Evolutionary conservation across 495 filamentous ascomycete genomes (phyloP), one percentile per base, ranked within the genome.

Genomic region (Chaetomium cochliodes): DNA sequence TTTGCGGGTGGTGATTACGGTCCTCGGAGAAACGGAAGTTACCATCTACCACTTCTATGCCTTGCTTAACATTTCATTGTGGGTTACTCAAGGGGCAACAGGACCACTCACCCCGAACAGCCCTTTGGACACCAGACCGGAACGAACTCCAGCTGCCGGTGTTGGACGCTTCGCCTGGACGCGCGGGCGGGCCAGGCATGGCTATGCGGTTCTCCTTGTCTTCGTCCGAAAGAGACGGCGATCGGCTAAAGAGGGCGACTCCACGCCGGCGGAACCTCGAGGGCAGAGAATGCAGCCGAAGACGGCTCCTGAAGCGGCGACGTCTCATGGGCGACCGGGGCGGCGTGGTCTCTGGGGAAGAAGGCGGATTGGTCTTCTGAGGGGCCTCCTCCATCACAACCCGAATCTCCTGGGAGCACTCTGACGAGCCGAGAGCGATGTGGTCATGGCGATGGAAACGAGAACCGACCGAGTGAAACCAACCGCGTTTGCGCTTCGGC

Each of bases 71-170:
- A 22, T 56, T 41, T 5, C 12, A 41, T 7, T 26, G 33, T 22
- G 5, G 12, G 22, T 26, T 8, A 16, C 4, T 23, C n/a, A 7
- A 50, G n/a, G 11, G 47, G 42, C 6, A 11, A 9, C 0, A 37
- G 0, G 25, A 23, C 2, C 20, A 44, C 54, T 16, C 51, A 64
- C 62, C 62, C 33, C 53, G 26, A 18, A 64, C 30, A 20, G 62
- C 54, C 15, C 55, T 50, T 33, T 64, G 62, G 5, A 58, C 46
- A 22, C 54, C 54, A 7, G 28, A 58, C 18, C 62, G 62, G 11
- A 64, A 64, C 9, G 61, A 62, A 25, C 60, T 54, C 51, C 39
- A 63, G 61, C 61, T 63, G 3, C 58, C 58, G n/a, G 58, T 52
- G 12, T 50, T 58, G 59, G 30, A 7, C 12, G 22, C 2, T n/a